Conservation (phyloP, 2,329 filamentous ascomycete genomes). For the Pyrenophora teres region DNA sequence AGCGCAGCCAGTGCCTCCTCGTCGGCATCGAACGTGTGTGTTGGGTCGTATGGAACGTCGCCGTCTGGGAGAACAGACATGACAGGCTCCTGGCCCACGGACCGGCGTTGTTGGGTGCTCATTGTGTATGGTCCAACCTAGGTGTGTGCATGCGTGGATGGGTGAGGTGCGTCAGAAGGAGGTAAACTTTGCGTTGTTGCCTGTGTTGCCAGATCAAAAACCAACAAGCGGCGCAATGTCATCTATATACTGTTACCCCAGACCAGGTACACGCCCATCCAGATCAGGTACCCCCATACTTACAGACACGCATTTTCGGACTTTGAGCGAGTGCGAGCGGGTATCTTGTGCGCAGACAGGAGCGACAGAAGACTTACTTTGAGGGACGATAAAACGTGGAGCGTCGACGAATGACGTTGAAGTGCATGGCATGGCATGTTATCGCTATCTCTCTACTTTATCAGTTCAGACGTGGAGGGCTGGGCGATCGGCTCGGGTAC, state of each 20-base stretch:
- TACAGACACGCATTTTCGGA: too few relatives aligned
- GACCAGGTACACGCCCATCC: too few relatives aligned
- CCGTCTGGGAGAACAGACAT: conserved; percentile 57
- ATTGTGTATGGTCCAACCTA: conserved; percentile 8
- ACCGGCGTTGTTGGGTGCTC: conserved; percentile 15
- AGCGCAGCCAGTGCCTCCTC: conserved; percentile 66
- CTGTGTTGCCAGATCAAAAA: background rate
- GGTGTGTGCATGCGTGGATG: conserved; percentile 2
- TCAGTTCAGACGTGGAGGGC: background rate
- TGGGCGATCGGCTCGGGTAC: background rate
- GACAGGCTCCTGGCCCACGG: conserved; percentile 56
- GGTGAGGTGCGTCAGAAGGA: background rate
- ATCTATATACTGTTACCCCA: too few relatives aligned
- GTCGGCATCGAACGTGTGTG: conserved; percentile 56
- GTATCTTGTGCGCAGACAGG: too few relatives aligned
- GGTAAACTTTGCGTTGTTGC: background rate
- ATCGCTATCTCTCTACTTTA: background rate
- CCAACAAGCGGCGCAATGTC: too few relatives aligned
- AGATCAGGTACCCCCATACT: too few relatives aligned
- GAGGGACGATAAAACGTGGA: background rate
- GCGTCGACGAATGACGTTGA: background rate
- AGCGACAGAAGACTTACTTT: too few relatives aligned
- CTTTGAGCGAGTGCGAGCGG: too few relatives aligned
- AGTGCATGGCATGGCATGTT: background rate
- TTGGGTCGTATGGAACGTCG: conserved; percentile 55